Evolutionary conservation across 306 rosid species (phyloP), one percentile per base, ranked within the genome.

Genomic region (Amphicarpaea edgeworthii): DNA sequence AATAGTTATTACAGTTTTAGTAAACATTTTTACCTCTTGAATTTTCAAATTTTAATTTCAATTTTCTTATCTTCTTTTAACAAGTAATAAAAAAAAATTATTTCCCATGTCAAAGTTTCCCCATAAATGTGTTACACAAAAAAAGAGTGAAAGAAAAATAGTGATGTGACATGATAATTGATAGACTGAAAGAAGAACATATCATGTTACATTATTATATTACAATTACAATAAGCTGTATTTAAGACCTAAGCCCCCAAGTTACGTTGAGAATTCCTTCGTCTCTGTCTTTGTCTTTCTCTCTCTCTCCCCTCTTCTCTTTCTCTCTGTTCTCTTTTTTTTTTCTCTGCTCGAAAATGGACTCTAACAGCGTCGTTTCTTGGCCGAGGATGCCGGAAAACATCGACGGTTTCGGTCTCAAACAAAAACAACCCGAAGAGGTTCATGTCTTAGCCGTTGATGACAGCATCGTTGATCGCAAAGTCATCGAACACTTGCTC

Each of bases 391-490:
- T 73, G 66, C 14, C 88, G 30, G 50, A 77, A 12, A 77, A 74
- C 72, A 42, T 87, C 7, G 88, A 81, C 38, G 72, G 51, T 19
- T 62, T 71, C n/a, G 82, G 51, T 60, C 72, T 64, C 23, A 50
- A 68, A 34, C 68, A 65, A 15, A 23, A 75, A 2, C 86, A 76
- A 16, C 81, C 89, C 14, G 89, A 88, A 2, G 87, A 88, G 21
- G 94, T 87, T 24, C 97, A 93, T 43, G 97, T 93, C 2, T 87
- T 93, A 49, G 97, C 97, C 70, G 97, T 93, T 34, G 97, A 93
- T 68, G 97, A 93, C 73, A 93, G 93, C 76, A 79, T 88, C 37
- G 87, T 93, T 45, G 97, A 93, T 71, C 93, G 97, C 64, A 93
- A 85, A 45, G 91, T 88, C 84, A 90, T 92, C 30, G 96, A 92